Evolutionary conservation across 805 yeast species (phyloP), one percentile per base, ranked within the genome.

Genomic region (Hanseniaspora occidentalis): DNA sequence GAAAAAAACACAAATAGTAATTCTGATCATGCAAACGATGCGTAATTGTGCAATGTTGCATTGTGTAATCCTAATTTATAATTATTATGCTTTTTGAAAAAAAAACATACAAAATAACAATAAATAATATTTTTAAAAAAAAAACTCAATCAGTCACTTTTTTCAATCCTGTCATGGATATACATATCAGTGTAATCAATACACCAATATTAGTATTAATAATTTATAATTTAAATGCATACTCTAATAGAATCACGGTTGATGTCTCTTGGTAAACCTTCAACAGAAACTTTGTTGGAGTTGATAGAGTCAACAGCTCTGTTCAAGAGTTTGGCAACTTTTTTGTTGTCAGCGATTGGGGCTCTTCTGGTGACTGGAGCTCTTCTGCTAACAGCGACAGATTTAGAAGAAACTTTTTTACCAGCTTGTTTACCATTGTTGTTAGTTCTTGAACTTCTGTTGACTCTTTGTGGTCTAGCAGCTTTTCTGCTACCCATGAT

Each of bases 191-290:
- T 23, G 10, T 23, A 7, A 23, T 23, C 6, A 11, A 22, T 13
- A 23, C 20, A 22, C 4, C 18, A 22, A 23, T 10, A 19, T 19
- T 35, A 11, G 17, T 20, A 8, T 20, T 20, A 13, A 21, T 10
- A 35, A 35, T n/a, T 17, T 6, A 19, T 24, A 11, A 17, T 3
- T 21, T 6, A 49, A 36, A 47, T 67, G 80, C 89, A 77, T 79
- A 82, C 92, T 79, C 77, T 83, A 57, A 84, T 77, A 58, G 85
- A 80, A 51, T 76, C 81, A 60, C 77, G 80, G 61, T 79, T 79
- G 62, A 86, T 79, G 67, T 86, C 95, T 60, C 71, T 75, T 62
- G 96, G 92, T 60, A 84, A 70, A 54, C 84, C 84, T 56, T 84
- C 77, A 43, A 86, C 92, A 55, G 83, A 77, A 43, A 85, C 94